A percentile compares a stretch with the other conserved stretches of the same genome.
phyloP scores from a whole-genome alignment of 225 moss, liverwort and hornwort genomes.

The Physcomitrellopsis africana region DNA sequence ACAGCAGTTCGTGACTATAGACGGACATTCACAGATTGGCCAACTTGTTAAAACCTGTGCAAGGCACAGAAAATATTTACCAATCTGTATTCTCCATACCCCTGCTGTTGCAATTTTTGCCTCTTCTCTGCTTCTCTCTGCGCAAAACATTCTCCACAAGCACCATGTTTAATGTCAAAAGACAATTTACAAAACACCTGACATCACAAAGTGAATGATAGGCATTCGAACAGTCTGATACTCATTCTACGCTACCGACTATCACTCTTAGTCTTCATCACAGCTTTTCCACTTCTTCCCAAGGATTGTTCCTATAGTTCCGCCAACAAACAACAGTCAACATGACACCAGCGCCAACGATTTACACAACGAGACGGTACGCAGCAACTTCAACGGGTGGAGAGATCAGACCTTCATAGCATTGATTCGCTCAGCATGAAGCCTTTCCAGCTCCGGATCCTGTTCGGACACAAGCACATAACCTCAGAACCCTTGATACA shows the following conservation, averaged over 20 bases:
- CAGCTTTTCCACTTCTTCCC: neutral
- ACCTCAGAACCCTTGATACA: constrained; percentile 14
- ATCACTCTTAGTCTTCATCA: neutral
- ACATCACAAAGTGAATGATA: neutral
- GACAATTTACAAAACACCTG: constrained; percentile 12
- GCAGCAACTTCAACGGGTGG: constrained; percentile 3
- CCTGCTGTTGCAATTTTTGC: constrained; percentile 75
- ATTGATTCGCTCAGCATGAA: constrained; percentile 83
- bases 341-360: neutral
- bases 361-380: neutral
- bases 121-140: constrained; percentile 98
- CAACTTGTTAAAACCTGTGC: neutral
- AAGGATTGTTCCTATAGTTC: neutral
- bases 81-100: constrained; percentile 91
- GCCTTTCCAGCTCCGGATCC: constrained; percentile 94
- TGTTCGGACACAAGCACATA: constrained; percentile 28
- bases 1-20: neutral
- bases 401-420: constrained; percentile 71
- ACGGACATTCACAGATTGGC: constrained; percentile 9
- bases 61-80: constrained; percentile 32
- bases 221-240: neutral
- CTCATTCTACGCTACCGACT: neutral
- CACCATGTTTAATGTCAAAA: constrained; percentile 40
- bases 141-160: constrained; percentile 37
- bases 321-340: neutral